These are phyloP conservation scores for Tulasnella sp. DNA, from an alignment of 768 basidiomycete genomes.

Conservation along the genomic window DNA sequence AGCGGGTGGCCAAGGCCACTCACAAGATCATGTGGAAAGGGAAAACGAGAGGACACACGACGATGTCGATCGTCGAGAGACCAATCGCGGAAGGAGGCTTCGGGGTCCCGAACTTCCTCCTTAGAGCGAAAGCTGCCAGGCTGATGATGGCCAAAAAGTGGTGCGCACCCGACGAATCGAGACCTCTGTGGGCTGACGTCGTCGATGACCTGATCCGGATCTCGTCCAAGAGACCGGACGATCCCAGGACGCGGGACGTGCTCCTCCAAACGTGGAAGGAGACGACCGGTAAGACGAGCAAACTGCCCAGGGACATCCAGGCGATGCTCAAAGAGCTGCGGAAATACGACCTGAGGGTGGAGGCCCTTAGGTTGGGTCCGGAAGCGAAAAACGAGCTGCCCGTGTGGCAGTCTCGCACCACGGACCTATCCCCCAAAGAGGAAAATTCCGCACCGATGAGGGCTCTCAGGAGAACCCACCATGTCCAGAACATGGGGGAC, in stretches of 20 bases:
- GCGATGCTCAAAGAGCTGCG: not conserved
- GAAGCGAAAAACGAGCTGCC: too few relatives aligned
- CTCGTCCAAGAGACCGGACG: not conserved
- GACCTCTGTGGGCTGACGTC: not conserved
- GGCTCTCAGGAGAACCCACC: too few relatives aligned
- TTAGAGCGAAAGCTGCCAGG: not conserved
- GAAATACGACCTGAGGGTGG: too few relatives aligned
- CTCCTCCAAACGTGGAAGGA: not conserved
- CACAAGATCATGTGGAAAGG: slow-evolving; percentile 3
- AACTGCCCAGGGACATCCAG: not conserved
- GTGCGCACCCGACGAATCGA: not conserved
- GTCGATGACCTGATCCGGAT: not conserved
- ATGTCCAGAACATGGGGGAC: too few relatives aligned
- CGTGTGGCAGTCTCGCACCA: too few relatives aligned
- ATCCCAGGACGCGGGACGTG: not conserved
- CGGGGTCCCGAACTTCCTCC: not conserved
- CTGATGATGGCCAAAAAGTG: not conserved
- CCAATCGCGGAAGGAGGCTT: not conserved
- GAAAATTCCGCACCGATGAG: too few relatives aligned
- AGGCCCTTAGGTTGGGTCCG: too few relatives aligned
- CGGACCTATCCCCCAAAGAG: too few relatives aligned
- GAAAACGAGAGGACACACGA: not conserved
- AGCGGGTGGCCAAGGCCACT: not conserved
- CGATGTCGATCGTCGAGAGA: not conserved
- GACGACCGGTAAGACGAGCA: not conserved